Percentiles rank a stretch among this genome's conserved stretches.
Conservation (phyloP, 768 basidiomycete genomes). For the Rhizopogon vesiculosus region DNA sequence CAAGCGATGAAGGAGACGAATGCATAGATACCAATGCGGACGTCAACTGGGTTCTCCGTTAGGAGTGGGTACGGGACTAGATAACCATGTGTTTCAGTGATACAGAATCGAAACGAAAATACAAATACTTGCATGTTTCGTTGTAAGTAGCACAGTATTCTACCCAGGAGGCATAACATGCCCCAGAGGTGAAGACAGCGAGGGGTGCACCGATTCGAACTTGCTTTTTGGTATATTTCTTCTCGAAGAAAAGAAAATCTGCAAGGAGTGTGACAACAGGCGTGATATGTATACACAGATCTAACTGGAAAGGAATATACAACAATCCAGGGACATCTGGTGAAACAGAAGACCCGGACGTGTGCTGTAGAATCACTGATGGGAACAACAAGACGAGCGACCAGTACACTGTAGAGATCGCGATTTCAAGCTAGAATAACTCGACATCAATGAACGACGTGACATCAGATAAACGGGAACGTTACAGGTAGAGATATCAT, state of each 20-base stretch:
- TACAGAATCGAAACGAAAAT: background rate
- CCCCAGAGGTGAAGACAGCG: conserved; percentile 18
- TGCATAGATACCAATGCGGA: conserved; percentile 58
- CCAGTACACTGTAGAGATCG: conserved; percentile 67
- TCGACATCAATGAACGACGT: background rate
- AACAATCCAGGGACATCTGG: conserved; percentile 15
- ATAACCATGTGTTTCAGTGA: background rate
- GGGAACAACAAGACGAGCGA: conserved; percentile 52
- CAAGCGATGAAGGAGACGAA: conserved; percentile 47
- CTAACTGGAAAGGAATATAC: conserved; percentile 47
- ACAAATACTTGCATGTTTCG: conserved; percentile 46
- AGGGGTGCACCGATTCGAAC: conserved; percentile 13
- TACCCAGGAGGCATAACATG: conserved; percentile 59
- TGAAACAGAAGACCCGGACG: background rate
- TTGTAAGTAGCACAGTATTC: conserved; percentile 65
- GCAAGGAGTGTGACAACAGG: conserved; percentile 56
- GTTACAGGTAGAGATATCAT: conserved; percentile 64
- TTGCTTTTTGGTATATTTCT: conserved; percentile 36
- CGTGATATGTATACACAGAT: conserved; percentile 61
- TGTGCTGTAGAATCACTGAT: conserved; percentile 44
- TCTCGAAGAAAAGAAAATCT: conserved; percentile 69
- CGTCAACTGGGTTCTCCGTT: conserved; percentile 46
- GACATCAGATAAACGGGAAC: background rate
- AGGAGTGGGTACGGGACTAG: conserved; percentile 85
- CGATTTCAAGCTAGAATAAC: conserved; percentile 32